Evolutionary conservation across 306 rosid species (phyloP).

Genomic region (Morella rubra): DNA sequence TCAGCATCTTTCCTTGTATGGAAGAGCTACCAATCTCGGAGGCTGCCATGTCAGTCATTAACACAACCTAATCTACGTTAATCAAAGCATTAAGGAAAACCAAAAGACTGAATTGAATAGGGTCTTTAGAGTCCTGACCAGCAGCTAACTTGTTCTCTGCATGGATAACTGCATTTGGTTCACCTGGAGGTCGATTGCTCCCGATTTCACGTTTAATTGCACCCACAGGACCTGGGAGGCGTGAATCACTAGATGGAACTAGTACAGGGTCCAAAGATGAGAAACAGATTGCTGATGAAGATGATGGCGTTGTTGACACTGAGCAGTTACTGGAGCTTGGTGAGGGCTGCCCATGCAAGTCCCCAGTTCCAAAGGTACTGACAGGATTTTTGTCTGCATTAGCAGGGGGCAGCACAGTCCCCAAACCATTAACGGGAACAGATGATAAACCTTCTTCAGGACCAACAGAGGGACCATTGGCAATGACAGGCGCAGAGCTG

Average conservation of each 20-base stretch:
- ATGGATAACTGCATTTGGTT: conserved; percentile 40
- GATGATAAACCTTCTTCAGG: conserved; percentile 47
- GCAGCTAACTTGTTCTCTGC: conserved; percentile 45
- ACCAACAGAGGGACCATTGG: conserved; percentile 51
- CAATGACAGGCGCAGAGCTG: conserved; percentile 56
- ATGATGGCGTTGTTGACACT: conserved; percentile 35
- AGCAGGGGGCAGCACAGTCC: conserved; percentile 40
- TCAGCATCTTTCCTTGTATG: conserved; percentile 50
- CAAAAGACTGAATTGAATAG: conserved; percentile 14
- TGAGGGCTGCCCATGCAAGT: conserved; percentile 31
- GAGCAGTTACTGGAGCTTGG: conserved; percentile 39
- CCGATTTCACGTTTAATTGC: conserved; percentile 65
- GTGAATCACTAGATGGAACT: conserved; percentile 58
- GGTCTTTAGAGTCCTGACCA: conserved; percentile 44
- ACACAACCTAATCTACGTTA: conserved; percentile 15
- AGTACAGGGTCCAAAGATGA: conserved; percentile 64
- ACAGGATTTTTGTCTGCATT: conserved; percentile 40
- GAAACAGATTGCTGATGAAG: conserved; percentile 52
- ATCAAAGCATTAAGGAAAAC: conserved; percentile 20
- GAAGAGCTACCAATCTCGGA: conserved; percentile 52
- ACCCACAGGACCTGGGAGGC: conserved; percentile 60
- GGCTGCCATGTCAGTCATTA: conserved; percentile 42
- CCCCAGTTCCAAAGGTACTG: conserved; percentile 40
- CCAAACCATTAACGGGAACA: conserved; percentile 40
- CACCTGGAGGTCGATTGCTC: conserved; percentile 47